Evolutionary conservation across 2,329 filamentous ascomycete genomes (phyloP).

Genomic region (Calycina herbarum): DNA sequence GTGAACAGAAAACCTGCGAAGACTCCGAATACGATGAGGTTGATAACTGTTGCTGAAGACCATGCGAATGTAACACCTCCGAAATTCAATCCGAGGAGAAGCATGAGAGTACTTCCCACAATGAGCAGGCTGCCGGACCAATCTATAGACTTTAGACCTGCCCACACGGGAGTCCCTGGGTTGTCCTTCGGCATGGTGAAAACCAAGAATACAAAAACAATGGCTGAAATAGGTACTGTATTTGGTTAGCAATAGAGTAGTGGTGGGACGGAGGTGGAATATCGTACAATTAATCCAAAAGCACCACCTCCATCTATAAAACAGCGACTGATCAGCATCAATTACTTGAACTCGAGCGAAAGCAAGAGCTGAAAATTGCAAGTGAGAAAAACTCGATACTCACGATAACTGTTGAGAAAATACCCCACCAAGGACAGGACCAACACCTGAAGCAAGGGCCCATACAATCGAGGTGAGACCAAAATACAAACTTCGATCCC

Average conservation of each 20-base stretch:
- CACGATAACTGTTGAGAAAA: slow-evolving; percentile 45
- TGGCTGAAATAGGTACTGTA: slow-evolving; percentile 32
- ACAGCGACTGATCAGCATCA: no score
- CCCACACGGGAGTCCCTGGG: slow-evolving; percentile 60
- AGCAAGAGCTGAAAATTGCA: not conserved
- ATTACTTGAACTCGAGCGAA: not conserved
- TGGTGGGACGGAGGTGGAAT: no score
- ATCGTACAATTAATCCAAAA: slow-evolving; percentile 23
- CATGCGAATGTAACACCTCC: slow-evolving; percentile 73
- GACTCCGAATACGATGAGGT: slow-evolving; percentile 60
- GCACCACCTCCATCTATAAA: slow-evolving; percentile 56
- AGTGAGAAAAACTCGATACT: not conserved
- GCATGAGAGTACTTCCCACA: slow-evolving; percentile 75
- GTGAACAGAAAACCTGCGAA: slow-evolving; percentile 61
- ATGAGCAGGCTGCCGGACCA: slow-evolving; percentile 62
- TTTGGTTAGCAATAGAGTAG: not conserved
- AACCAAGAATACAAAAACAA: slow-evolving; percentile 51
- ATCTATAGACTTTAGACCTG: slow-evolving; percentile 62
- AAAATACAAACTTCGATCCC: slow-evolving; percentile 50
- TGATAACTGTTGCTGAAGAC: slow-evolving; percentile 35
- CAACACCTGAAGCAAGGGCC: slow-evolving; percentile 62
- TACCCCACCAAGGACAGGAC: slow-evolving; percentile 63
- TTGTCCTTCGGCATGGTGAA: slow-evolving; percentile 68
- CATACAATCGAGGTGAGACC: slow-evolving; percentile 60
- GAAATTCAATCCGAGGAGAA: slow-evolving; percentile 82